These are phyloP conservation scores for Elongisporangium prolatum DNA, from an alignment of 352 stramenopile species.

Conservation along the genomic window DNA sequence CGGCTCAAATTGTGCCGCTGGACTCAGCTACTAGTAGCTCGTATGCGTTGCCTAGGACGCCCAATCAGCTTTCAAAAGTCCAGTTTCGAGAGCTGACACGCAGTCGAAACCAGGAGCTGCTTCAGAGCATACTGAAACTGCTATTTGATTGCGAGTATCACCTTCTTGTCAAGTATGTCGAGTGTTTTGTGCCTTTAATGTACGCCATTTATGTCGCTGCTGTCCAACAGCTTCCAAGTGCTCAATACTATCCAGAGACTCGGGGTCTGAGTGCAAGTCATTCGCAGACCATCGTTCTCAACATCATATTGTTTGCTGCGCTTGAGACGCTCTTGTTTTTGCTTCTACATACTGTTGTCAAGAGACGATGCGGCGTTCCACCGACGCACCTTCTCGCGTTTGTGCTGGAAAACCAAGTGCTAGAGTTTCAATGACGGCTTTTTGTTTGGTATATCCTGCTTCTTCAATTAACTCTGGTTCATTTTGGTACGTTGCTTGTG, in stretches of 20 bases:
- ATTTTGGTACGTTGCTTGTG: slow-evolving; percentile 21
- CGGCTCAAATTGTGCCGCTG: too few relatives aligned
- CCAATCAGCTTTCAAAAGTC: too few relatives aligned
- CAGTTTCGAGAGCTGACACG: too few relatives aligned
- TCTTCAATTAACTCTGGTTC: slow-evolving; percentile 24
- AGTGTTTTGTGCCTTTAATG: slow-evolving; percentile 17
- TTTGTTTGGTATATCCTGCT: slow-evolving; percentile 22
- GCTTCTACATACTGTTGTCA: slow-evolving; percentile 9
- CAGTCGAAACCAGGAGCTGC: not conserved
- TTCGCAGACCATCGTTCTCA: not conserved
- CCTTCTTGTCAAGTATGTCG: slow-evolving; percentile 19
- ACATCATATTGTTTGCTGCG: slow-evolving; percentile 8
- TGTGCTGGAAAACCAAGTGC: slow-evolving; percentile 26
- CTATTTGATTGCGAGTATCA: slow-evolving; percentile 27
- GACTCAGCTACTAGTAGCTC: too few relatives aligned
- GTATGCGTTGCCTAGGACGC: too few relatives aligned
- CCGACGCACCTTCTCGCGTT: slow-evolving; percentile 30
- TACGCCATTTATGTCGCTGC: slow-evolving; percentile 13
- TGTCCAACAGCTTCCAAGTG: slow-evolving; percentile 7
- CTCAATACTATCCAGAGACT: slow-evolving; percentile 17
- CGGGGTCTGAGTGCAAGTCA: slow-evolving; percentile 1
- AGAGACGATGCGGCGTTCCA: slow-evolving; percentile 18
- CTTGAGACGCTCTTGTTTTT: slow-evolving; percentile 10
- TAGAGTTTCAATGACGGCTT: slow-evolving; percentile 25
- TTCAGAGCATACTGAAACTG: slow-evolving; percentile 3